These are phyloP conservation scores for Clavispora carvajalis DNA, from an alignment of 805 yeast species.

Conservation along the genomic window DNA sequence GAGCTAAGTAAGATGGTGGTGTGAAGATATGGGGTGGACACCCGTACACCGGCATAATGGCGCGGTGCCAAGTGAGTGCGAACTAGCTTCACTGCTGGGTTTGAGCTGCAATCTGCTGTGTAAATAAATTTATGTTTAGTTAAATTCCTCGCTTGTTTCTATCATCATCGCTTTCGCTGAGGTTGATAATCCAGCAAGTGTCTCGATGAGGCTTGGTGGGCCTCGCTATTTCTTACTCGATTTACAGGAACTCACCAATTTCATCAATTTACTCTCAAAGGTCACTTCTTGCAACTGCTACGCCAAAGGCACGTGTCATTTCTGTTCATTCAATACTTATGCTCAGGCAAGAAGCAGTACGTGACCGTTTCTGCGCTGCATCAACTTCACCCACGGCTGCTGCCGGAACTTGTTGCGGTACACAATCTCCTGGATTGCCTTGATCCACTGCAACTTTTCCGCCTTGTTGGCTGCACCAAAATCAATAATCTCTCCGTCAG, in stretches of 20 bases:
- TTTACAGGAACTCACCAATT: too few relatives aligned
- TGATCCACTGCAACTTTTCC: conserved; percentile 65
- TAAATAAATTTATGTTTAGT: too few relatives aligned
- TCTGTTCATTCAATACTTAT: background rate
- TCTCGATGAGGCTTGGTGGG: too few relatives aligned
- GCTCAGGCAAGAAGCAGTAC: background rate
- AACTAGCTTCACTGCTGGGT: too few relatives aligned
- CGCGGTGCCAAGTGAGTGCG: background rate
- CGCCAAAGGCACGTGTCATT: too few relatives aligned
- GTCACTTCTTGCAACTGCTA: too few relatives aligned
- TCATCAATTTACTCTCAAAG: too few relatives aligned
- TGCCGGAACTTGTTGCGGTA: conserved; percentile 52
- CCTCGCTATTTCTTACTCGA: too few relatives aligned
- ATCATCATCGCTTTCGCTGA: too few relatives aligned
- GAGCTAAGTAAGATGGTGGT: background rate
- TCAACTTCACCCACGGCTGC: conserved; percentile 53
- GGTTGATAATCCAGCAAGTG: too few relatives aligned
- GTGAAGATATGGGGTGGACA: background rate
- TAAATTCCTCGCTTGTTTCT: too few relatives aligned
- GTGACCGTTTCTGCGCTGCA: conserved; percentile 25
- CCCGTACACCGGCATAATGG: background rate
- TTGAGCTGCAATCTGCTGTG: too few relatives aligned
- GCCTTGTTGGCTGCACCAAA: conserved; percentile 74
- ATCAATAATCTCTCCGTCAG: conserved; percentile 75
- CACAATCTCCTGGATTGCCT: conserved; percentile 50